phyloP scores from a whole-genome alignment of 2,329 filamentous ascomycete species.

The Neocucurbitaria cava region DNA sequence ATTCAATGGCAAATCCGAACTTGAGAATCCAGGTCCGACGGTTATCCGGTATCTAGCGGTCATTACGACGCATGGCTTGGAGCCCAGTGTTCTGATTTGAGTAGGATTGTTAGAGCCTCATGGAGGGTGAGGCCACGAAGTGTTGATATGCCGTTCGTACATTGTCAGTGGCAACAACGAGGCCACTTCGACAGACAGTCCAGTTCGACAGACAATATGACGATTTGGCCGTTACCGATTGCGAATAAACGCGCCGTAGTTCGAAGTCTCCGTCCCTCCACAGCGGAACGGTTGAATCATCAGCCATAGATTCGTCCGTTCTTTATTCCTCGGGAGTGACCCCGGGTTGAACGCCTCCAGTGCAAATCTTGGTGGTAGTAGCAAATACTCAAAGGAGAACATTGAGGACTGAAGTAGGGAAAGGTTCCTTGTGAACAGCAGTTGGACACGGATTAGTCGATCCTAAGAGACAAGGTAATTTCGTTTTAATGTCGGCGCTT shows the following conservation, averaged over 20 bases:
- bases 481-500: too few species aligned
- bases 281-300: too few species aligned
- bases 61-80: background rate
- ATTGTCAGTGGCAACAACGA: background rate
- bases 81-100: background rate
- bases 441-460: too few species aligned
- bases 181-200: background rate
- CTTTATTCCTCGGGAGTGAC: background rate
- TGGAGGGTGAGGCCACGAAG: background rate
- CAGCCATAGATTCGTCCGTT: too few species aligned
- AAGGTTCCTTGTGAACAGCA: background rate
- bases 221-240: too few species aligned
- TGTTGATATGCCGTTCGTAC: background rate
- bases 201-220: background rate
- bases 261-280: too few species aligned
- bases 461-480: too few species aligned
- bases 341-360: background rate
- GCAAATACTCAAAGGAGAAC: background rate
- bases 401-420: background rate
- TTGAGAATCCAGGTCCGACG: background rate
- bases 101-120: background rate
- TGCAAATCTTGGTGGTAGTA: conserved; percentile 71
- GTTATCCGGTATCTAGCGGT: background rate
- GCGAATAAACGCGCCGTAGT: too few species aligned
- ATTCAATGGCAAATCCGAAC: background rate